phyloP scores from a whole-genome alignment of 164 flowering plant species.

The Kingdonia uniflora region DNA sequence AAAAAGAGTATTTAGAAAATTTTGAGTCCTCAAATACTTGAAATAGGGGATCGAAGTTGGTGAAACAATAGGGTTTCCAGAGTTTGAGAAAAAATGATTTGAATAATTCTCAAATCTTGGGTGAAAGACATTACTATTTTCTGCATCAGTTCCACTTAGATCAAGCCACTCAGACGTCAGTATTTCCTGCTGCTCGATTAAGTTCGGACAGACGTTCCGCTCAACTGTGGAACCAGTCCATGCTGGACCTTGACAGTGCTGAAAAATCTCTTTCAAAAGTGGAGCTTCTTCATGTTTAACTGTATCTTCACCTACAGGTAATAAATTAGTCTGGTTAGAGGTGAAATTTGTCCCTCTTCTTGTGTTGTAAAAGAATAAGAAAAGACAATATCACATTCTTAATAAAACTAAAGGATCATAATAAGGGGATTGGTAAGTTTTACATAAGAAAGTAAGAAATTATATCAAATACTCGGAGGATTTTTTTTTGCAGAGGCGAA shows the following conservation, averaged over 20 bases:
- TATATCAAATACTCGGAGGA: too few species aligned
- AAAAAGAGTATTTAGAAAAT: constrained; percentile 26
- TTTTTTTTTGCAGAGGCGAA: too few species aligned
- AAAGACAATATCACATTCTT: too few species aligned
- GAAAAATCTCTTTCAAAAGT: constrained; percentile 44
- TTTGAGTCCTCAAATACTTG: constrained; percentile 19
- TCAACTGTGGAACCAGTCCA: constrained; percentile 16
- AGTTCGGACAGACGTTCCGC: constrained; percentile 7
- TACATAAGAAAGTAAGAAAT: too few species aligned
- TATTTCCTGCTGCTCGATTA: constrained; percentile 19
- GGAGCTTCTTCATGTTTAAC: constrained; percentile 17
- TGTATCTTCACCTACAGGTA: constrained; percentile 23
- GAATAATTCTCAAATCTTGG: constrained; percentile 6
- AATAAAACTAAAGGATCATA: too few species aligned
- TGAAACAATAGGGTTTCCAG: constrained; percentile 15
- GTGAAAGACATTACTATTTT: constrained; percentile 12
- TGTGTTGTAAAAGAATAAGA: too few species aligned
- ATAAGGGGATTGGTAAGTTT: too few species aligned
- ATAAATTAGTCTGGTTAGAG: background rate
- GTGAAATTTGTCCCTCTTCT: too few species aligned
- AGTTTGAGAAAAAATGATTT: constrained; percentile 9
- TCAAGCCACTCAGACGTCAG: constrained; percentile 15
- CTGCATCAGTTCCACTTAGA: constrained; percentile 13
- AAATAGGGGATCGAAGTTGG: constrained; percentile 24
- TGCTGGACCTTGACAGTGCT: constrained; percentile 16